These are phyloP conservation scores for Globisporangium radiosum DNA, from an alignment of 352 stramenopile genomes.

Conservation along the genomic window DNA sequence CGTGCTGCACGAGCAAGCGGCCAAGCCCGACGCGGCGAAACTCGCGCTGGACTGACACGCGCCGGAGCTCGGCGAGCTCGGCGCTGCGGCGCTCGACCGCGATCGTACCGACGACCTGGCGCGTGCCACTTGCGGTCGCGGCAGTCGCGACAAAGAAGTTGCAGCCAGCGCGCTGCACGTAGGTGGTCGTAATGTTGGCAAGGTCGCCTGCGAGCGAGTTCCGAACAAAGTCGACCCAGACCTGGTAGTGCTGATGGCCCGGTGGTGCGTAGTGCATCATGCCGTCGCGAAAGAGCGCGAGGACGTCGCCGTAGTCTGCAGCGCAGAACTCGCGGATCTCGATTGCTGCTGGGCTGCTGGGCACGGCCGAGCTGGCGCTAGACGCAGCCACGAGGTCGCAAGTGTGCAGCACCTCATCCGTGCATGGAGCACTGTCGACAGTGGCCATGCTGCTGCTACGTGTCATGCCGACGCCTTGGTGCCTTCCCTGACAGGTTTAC, in stretches of 20 bases:
- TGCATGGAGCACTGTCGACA: not conserved
- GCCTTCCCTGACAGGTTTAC: too few relatives aligned
- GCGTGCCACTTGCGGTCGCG: not conserved
- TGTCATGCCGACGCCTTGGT: too few relatives aligned
- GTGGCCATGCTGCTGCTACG: too few relatives aligned
- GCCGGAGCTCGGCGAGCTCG: constrained; percentile 2
- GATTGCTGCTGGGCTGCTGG: not conserved
- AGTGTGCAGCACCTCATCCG: too few relatives aligned
- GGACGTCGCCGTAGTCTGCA: constrained; percentile 4
- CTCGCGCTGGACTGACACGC: constrained; percentile 8
- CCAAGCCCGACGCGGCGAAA: constrained; percentile 8
- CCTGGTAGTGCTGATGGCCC: constrained; percentile 1
- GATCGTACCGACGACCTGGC: constrained; percentile 8
- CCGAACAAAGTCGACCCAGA: constrained; percentile 6
- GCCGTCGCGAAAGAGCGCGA: constrained; percentile 12
- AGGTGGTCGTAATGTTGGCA: constrained; percentile 8
- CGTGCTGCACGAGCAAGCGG: constrained; percentile 5
- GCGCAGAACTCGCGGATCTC: constrained; percentile 11
- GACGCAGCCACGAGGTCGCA: too few relatives aligned
- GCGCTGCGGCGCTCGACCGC: constrained; percentile 4
- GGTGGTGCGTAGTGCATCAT: constrained; percentile 13
- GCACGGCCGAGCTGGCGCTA: not conserved
- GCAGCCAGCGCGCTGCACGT: constrained; percentile 9
- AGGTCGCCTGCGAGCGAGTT: constrained; percentile 8
- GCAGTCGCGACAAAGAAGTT: constrained; percentile 23